phyloP scores from a whole-genome alignment of 108 stramenopile species.

The Fistulifera solaris region DNA sequence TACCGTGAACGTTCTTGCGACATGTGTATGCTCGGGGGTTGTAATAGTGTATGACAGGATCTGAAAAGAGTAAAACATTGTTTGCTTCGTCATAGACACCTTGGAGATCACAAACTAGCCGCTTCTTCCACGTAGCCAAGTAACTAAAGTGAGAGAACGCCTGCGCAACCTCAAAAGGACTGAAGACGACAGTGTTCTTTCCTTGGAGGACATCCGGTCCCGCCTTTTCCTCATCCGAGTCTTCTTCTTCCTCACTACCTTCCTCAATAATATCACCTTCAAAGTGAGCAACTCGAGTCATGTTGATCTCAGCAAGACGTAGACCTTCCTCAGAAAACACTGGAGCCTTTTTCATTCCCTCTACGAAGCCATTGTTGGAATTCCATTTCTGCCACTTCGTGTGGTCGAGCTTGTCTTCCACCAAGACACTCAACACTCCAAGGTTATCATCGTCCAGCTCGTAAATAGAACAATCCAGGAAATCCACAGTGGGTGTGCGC shows the following conservation, averaged over 20 bases:
- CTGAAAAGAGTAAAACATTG: constrained; percentile 16
- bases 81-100: constrained; percentile 16
- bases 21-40: constrained; percentile 3
- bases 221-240: not conserved
- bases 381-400: constrained; percentile 52
- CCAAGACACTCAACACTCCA: constrained; percentile 1
- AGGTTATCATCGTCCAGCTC: constrained; percentile 1
- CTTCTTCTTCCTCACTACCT: constrained; percentile 5
- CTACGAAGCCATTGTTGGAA: constrained; percentile 34
- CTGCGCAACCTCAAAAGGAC: constrained; percentile 20
- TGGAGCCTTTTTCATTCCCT: constrained; percentile 15
- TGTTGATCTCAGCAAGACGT: not conserved
- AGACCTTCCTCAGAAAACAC: constrained; percentile 29
- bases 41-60: constrained; percentile 16
- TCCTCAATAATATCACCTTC: not conserved
- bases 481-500: constrained; percentile 1
- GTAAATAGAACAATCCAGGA: constrained; percentile 17
- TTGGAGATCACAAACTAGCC: constrained; percentile 24
- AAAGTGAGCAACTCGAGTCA: constrained; percentile 3
- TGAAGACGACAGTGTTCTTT: not conserved
- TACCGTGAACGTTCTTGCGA: constrained; percentile 10
- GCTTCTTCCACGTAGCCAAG: constrained; percentile 7
- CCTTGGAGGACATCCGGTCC: too few species aligned
- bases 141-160: constrained; percentile 33
- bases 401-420: constrained; percentile 9